phyloP scores from a whole-genome alignment of 2,329 filamentous ascomycete species.

The Fonsecaea pedrosoi region DNA sequence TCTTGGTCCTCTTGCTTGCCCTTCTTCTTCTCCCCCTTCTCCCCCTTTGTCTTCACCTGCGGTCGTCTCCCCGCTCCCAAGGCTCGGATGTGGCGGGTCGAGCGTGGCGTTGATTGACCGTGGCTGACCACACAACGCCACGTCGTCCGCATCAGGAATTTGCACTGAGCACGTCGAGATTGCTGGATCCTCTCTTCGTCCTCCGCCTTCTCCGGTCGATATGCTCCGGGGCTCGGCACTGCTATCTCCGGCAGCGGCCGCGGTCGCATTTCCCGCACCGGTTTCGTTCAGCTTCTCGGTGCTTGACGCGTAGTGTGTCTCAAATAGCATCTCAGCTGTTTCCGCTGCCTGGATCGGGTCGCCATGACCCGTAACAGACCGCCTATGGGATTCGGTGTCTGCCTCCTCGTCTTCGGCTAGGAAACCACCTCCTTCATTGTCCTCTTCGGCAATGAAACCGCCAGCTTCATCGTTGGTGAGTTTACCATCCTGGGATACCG shows the following conservation, averaged over 20 bases:
- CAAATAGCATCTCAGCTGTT: background rate
- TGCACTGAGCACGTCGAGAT: background rate
- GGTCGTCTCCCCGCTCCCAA: background rate
- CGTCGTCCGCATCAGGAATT: background rate
- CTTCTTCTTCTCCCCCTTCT: background rate
- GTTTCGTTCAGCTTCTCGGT: background rate
- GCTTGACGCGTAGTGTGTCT: background rate
- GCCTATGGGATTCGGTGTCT: conserved; percentile 25
- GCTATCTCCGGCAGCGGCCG: background rate
- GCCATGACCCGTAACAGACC: conserved; percentile 15
- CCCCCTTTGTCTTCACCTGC: background rate
- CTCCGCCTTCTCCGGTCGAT: background rate
- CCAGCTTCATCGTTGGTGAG: conserved; percentile 46
- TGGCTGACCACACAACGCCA: background rate
- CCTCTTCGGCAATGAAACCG: conserved; percentile 49
- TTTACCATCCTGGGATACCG: background rate
- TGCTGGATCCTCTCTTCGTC: background rate
- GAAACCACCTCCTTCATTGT: conserved; percentile 38
- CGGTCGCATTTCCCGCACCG: conserved; percentile 12
- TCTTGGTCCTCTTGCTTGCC: background rate
- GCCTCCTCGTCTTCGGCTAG: conserved; percentile 30
- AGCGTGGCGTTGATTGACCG: background rate
- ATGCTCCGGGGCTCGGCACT: conserved; percentile 5
- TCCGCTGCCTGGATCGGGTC: background rate
- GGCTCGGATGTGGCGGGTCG: background rate